Conservation (phyloP, 106 monocot genomes). For the Hemerocallis citrina region DNA sequence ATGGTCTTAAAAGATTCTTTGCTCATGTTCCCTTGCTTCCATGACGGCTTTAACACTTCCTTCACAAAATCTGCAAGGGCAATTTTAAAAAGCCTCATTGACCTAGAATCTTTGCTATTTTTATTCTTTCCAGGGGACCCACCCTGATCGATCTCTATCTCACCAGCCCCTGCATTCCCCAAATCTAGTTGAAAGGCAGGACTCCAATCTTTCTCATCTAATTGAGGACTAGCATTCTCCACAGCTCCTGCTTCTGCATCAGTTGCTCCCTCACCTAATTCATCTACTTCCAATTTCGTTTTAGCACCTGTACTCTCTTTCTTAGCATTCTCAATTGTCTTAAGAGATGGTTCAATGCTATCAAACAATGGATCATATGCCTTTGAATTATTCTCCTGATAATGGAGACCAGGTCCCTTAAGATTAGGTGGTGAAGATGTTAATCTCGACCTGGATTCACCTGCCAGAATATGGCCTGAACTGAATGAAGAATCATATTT, state of each 20-base stretch:
- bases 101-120: slow-evolving; percentile 68
- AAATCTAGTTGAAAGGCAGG: slow-evolving; percentile 36
- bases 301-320: slow-evolving; percentile 10
- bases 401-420: slow-evolving; percentile 10
- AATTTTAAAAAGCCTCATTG: slow-evolving; percentile 73
- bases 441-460: slow-evolving; percentile 22
- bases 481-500: slow-evolving; percentile 21
- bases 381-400: slow-evolving; percentile 16
- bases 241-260: slow-evolving; percentile 78
- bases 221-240: slow-evolving; percentile 71
- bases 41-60: slow-evolving; percentile 92
- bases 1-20: slow-evolving; percentile 97
- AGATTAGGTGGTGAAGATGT: slow-evolving; percentile 13
- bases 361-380: slow-evolving; percentile 90
- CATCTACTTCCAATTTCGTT: slow-evolving; percentile 42
- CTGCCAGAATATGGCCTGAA: slow-evolving; percentile 16
- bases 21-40: slow-evolving; percentile 95
- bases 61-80: slow-evolving; percentile 96
- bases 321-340: slow-evolving; percentile 11
- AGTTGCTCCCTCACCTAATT: slow-evolving; percentile 61
- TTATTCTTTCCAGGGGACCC: slow-evolving; percentile 51
- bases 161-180: slow-evolving; percentile 22
- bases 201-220: slow-evolving; percentile 47
- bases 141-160: slow-evolving; percentile 47
- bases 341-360: slow-evolving; percentile 70